Conservation (phyloP, 225 moss, liverwort and hornwort genomes). For the Straminergon stramineum region DNA sequence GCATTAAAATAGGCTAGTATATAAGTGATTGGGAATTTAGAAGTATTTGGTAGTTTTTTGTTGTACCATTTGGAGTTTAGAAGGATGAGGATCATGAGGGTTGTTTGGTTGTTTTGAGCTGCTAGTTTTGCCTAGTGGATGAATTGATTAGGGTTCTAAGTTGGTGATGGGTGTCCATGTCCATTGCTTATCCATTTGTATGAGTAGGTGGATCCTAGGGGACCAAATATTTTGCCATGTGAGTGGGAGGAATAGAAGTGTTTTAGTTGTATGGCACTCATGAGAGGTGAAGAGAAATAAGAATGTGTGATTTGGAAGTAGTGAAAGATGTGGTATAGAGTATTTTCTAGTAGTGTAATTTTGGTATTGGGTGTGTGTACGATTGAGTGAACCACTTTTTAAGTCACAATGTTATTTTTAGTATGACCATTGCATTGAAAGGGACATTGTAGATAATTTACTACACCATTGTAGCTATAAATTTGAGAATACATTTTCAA, state of each 20-base stretch:
- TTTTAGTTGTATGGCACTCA: background rate
- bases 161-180: background rate
- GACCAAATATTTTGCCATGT: fast-evolving
- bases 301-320: background rate
- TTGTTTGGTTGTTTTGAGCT: background rate
- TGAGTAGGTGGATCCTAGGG: background rate
- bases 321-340: background rate
- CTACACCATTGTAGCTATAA: no score
- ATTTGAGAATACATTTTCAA: no score
- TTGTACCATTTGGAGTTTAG: background rate
- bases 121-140: background rate
- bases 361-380: background rate
- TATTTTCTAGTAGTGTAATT: background rate
- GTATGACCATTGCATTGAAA: no score
- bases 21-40: no score
- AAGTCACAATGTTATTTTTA: no score
- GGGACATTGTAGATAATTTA: no score
- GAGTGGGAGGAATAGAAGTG: fast-evolving
- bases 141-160: background rate
- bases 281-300: background rate
- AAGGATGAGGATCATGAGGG: background rate
- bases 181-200: background rate
- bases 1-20: no score
- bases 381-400: no score
- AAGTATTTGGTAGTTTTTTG: background rate